phyloP scores from a whole-genome alignment of 1,284 basidiomycete genomes.

The Fomitopsis palustris region DNA sequence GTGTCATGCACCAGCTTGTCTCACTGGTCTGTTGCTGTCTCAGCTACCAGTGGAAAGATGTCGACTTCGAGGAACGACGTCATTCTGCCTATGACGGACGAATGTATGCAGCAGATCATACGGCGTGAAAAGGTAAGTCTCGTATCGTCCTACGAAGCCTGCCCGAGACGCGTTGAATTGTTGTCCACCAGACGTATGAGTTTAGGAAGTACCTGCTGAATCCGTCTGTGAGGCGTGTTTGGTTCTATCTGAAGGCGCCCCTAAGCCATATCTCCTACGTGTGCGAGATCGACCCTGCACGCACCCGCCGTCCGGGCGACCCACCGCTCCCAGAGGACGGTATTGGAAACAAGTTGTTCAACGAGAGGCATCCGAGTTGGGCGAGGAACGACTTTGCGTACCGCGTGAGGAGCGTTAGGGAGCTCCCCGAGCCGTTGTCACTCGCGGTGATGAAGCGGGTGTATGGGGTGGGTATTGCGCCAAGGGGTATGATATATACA shows the following conservation, averaged over 20 bases:
- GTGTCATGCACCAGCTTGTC: too few species aligned
- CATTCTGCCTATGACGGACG: background rate
- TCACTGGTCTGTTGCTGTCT: too few species aligned
- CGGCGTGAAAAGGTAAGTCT: background rate
- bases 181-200: background rate
- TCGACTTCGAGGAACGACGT: background rate
- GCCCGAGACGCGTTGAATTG: too few species aligned
- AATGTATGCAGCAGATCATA: background rate
- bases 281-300: conserved; percentile 1
- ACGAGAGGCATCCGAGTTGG: background rate
- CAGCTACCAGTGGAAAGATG: too few species aligned
- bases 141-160: too few species aligned
- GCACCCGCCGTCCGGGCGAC: background rate
- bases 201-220: background rate
- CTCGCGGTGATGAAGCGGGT: background rate
- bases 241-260: background rate
- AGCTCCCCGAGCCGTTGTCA: background rate
- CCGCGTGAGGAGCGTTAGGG: background rate
- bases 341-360: background rate
- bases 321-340: background rate
- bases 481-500: background rate
- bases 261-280: background rate
- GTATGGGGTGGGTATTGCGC: background rate
- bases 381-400: background rate
- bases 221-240: background rate